Base-by-base conservation (phyloP, 768 basidiomycete genomes). In the Leccinum aurantiacum region DNA sequence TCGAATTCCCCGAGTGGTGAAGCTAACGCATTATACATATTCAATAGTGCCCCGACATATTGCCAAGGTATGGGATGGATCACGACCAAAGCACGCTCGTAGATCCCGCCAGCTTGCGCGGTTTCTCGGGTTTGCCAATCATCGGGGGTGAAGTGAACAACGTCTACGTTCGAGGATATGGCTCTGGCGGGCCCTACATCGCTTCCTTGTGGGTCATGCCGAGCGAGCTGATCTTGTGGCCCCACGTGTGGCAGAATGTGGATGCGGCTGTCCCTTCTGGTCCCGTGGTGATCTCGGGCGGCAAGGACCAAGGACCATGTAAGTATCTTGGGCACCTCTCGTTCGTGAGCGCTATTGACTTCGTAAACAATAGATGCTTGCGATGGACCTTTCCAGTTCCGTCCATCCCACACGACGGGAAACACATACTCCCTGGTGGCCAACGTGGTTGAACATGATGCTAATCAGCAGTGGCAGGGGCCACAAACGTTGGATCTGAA, bases 401-500 rank as follows among this genome's bases (percentile, higher is more conserved):
- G 62, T n/a, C 62, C 62, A 25, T 41, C 60, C 2, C 56, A 63
- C 22, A 31, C 27, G 22, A 46, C 49, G 3, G 56, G 60, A 46
- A 50, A 48, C 6, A n/a, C 56, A 37, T 52, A 52, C 35, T 57
- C 62, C 14, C 55, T 63, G 60, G 49, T 63, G 17, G 60, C 60
- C 17, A 35, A 62, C 19, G 46, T 63, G 2, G 54, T 62, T 13
- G 44, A 60, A 19, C 27, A 33, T n/a, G 15, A 11, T 14, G 19
- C 33, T 2, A 44, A 22, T 7, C 41, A 54, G n/a, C n/a, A 53
- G 17, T 33, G 31, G 31, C 15, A 24, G 22, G 53, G 53, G 1
- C 15, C 53, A 13, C 56, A 53, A 2, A 14, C 47, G 3, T 29
- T 63, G 15, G 35, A 62, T 15, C 33, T 27, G 1, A 9, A 46